Conservation (phyloP, 2,329 filamentous ascomycete genomes). For the Didymosphaeria variabile region DNA sequence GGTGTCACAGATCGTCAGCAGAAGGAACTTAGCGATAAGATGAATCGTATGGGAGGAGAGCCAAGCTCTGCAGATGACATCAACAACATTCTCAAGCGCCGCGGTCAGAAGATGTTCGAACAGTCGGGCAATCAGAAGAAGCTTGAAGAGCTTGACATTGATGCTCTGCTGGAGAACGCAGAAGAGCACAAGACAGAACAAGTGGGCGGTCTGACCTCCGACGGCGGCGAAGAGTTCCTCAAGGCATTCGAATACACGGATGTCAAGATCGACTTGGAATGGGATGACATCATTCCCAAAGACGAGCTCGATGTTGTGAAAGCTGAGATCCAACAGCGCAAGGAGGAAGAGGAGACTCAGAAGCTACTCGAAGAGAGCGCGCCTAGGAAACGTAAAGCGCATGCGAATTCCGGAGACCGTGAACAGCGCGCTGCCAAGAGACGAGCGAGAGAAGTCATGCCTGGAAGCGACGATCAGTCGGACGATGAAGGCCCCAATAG, state of each 20-base stretch:
- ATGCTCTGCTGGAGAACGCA: constrained; percentile 94
- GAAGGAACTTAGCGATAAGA: constrained; percentile 76
- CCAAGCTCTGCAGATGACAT: constrained; percentile 94
- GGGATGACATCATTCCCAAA: constrained; percentile 98
- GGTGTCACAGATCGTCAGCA: constrained; percentile 94
- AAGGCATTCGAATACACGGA: constrained; percentile 91
- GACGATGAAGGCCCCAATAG: constrained; percentile 62
- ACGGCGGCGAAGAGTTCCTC: constrained; percentile 96
- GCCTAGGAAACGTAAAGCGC: constrained; percentile 74
- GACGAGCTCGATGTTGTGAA: constrained; percentile 91
- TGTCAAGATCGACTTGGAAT: constrained; percentile 94
- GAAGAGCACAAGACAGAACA: constrained; percentile 97
- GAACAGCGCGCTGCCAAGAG: constrained; percentile 76
- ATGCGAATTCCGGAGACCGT: constrained; percentile 66
- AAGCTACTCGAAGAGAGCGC: constrained; percentile 85
- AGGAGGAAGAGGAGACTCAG: constrained; percentile 82
- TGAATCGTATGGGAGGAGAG: constrained; percentile 74
- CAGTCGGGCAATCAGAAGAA: constrained; percentile 96
- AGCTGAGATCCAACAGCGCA: constrained; percentile 83
- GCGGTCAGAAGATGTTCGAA: constrained; percentile 99
- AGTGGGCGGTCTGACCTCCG: constrained; percentile 91
- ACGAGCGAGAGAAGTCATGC: constrained; percentile 69
- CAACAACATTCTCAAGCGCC: constrained; percentile 93
- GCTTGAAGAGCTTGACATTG: constrained; percentile 95
- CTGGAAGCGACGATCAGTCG: constrained; percentile 67